phyloP scores from a whole-genome alignment of 192 early-diverging fungal genomes.

The Coemansia sp. region DNA sequence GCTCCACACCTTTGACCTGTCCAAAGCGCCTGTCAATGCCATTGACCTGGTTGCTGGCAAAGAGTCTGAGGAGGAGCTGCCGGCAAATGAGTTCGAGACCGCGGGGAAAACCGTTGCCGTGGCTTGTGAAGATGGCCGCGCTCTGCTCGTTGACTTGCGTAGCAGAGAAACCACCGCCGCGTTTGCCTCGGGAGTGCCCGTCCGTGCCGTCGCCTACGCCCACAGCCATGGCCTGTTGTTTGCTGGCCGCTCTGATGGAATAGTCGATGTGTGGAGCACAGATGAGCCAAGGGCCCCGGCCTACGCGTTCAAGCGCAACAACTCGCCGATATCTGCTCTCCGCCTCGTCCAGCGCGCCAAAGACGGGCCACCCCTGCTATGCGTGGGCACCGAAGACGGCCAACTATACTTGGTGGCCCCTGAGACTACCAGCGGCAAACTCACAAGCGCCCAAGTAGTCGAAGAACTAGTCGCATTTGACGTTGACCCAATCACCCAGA shows the following conservation, averaged over 20 bases:
- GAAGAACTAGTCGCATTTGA: constrained; percentile 50
- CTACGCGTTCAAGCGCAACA: constrained; percentile 28
- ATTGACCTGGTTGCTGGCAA: constrained; percentile 10
- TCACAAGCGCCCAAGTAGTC: constrained; percentile 12
- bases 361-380: constrained; percentile 10
- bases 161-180: constrained; percentile 7
- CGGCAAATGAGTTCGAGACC: constrained; percentile 22
- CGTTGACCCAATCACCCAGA: constrained; percentile 43
- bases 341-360: constrained; percentile 22
- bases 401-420: constrained; percentile 28
- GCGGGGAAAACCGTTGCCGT: constrained; percentile 16
- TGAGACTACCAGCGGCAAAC: neutral
- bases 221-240: constrained; percentile 2
- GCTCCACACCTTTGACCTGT: constrained; percentile 30
- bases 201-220: constrained; percentile 39
- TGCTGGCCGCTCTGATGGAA: constrained; percentile 29
- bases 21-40: constrained; percentile 20
- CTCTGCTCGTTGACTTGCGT: constrained; percentile 21
- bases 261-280: constrained; percentile 24
- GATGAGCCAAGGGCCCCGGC: neutral
- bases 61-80: neutral
- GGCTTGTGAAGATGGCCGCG: constrained; percentile 45
- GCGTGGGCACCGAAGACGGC: constrained; percentile 44
- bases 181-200: constrained; percentile 22
- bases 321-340: constrained; percentile 26